Base-by-base conservation (phyloP, 129 eudicot species). In the Chrysanthemum makinoi region DNA sequence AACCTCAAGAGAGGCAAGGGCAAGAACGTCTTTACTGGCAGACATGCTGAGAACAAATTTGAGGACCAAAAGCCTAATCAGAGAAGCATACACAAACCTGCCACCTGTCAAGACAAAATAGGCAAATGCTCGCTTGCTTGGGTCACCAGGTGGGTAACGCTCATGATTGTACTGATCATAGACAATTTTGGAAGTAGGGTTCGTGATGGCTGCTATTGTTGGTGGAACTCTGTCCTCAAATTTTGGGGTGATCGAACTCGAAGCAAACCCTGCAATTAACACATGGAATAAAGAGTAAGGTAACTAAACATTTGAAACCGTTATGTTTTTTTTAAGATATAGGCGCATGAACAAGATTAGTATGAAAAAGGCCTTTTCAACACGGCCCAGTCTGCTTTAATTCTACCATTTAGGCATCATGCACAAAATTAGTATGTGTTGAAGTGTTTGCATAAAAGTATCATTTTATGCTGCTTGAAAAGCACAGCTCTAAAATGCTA, bases 121-220 rank as follows among this genome's bases (percentile, higher is more conserved):
- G 60, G 90, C 85, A 46, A 83, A 83, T 12, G 90, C 90, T 5
- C 90, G 82, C 60, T 86, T 86, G 90, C 85, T 86, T 63, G 90
- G 90, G 22, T 86, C 90, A 47, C 90, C 90, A 44, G 90, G 87
- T 16, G 87, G 87, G 70, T 79, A 86, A n/a, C 90, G 87, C 69
- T 86, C 90, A 16, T 86, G 87, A 54, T 86, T 86, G 71, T 83
- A 63, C 44, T 69, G 76, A 52, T 86, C 90, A 24, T 86, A 86
- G 10, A 76, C 77, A 17, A 86, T 86, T 62, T 86, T 86, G 10
- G 90, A 80, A 44, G 83, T 79, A 18, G 90, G 87, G 73, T 80
- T 82, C 74, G 81, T 80, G 46, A 86, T 67, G 66, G 90, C 90
- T 10, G 83, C 80, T 60, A 82, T 77, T 17, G 90, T 86, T 17